Evolutionary conservation across 2,329 filamentous ascomycete species (phyloP), one percentile per base, ranked within the genome.

Genomic region (Kalmusia sp.): DNA sequence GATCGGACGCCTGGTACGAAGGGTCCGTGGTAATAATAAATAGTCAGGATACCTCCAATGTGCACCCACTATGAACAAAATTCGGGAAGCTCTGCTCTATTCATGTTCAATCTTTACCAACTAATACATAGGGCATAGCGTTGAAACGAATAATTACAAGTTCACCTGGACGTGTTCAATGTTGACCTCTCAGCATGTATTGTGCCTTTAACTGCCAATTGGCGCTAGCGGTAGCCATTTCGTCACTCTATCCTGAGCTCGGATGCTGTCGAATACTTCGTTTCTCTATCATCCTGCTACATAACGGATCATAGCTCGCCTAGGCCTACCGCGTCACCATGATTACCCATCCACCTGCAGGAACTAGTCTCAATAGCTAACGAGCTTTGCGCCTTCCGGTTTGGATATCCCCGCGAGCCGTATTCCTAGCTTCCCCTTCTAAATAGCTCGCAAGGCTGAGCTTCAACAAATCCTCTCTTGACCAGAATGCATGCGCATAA

Each of bases 21-120:
- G 65, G 58, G 58, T 67, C 63, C 62, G 61, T 65, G 52, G 59
- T 67, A 69, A 69, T 70, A 66, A 62, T 67, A 56, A 59, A 62
- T 60, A 64, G 60, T 61, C 40, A 45, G 45, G 49, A 51, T 51
- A 51, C 49, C 49, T 51, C 30, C 30, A 35, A 49, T 49, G 46
- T 30, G 46, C 46, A 49, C 24, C 27, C 27, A 22, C 40, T 51
- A n/a, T 19, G 35, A 49, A 38, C 30, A 22, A 35, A 35, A 33
- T 2, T 14, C 30, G 30, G 30, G 30, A 11, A 15, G 12, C 12
- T 15, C 30, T 33, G 4, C 30, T 33, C 30, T 12, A 4, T 33
- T 33, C 30, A 12, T 33, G 12, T 30, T 30, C 28, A 14, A 14
- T n/a, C n/a, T 33, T 12, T 33, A 15, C 15, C 4, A 3, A 33